Percentiles rank a stretch among this genome's conserved stretches.
phyloP scores from a whole-genome alignment of 1,284 basidiomycete genomes.

The Porodaedalea pini region DNA sequence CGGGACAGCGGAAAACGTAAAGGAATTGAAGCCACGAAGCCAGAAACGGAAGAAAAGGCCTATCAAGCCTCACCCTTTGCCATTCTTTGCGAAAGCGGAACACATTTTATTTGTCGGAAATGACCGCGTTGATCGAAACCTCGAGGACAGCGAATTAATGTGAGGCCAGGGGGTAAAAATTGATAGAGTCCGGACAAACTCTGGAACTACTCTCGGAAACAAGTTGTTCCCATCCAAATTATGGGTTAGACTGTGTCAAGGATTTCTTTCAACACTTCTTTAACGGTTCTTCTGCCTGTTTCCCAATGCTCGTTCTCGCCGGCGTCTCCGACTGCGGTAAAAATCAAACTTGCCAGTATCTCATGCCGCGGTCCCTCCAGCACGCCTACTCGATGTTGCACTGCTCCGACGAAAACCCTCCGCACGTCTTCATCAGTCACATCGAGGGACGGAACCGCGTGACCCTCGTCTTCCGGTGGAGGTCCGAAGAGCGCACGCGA shows the following conservation, averaged over 20 bases:
- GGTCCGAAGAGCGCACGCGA: constrained; percentile 49
- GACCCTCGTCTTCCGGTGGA: constrained; percentile 26
- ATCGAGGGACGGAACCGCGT: constrained; percentile 39
- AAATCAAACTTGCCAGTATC: constrained; percentile 57
- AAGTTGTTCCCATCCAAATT: neutral
- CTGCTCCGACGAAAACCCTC: constrained; percentile 61
- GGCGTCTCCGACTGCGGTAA: constrained; percentile 28
- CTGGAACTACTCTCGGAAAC: neutral
- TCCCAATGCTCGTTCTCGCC: constrained; percentile 12
- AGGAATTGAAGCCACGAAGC: neutral
- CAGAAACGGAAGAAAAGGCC: constrained; percentile 9
- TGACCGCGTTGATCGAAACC: constrained; percentile 9
- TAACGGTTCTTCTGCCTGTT: constrained; percentile 17
- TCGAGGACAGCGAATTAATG: neutral
- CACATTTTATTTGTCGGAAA: constrained; percentile 18
- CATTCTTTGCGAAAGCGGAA: constrained; percentile 13
- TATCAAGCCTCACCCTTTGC: constrained; percentile 13
- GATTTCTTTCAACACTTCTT: constrained; percentile 22
- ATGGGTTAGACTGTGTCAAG: constrained; percentile 17
- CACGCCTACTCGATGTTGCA: constrained; percentile 67
- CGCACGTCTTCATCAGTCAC: constrained; percentile 70
- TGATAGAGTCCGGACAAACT: neutral
- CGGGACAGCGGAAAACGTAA: neutral
- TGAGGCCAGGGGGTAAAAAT: neutral
- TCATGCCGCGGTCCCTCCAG: constrained; percentile 66